phyloP scores from a whole-genome alignment of 1,284 basidiomycete species.

The Tylopilus orsonianus region DNA sequence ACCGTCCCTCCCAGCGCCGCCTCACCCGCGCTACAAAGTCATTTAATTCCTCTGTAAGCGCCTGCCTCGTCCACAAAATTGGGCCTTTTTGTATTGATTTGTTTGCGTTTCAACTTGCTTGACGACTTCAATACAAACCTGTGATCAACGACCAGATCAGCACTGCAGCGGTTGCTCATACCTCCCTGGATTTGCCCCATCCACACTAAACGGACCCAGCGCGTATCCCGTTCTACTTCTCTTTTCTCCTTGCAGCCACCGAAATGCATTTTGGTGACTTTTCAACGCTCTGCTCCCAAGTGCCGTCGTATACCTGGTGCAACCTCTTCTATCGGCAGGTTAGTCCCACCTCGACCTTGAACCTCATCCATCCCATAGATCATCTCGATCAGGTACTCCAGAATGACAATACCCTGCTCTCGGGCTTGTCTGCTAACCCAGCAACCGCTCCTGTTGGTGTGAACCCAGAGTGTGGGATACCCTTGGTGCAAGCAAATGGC shows the following conservation, averaged over 20 bases:
- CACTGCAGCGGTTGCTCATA: slow-evolving; percentile 9
- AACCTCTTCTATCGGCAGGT: slow-evolving; percentile 71
- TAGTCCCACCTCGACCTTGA: slow-evolving; percentile 3
- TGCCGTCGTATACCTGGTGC: slow-evolving; percentile 69
- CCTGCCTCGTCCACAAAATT: no score
- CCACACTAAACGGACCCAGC: slow-evolving; percentile 5
- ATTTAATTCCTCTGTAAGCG: no score
- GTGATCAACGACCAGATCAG: slow-evolving; percentile 20
- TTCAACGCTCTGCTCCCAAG: slow-evolving; percentile 50
- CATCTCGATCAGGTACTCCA: slow-evolving; percentile 35
- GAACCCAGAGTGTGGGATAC: slow-evolving; percentile 57
- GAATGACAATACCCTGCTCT: slow-evolving; percentile 35
- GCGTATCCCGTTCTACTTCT: background rate
- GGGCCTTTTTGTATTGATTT: slow-evolving; percentile 37
- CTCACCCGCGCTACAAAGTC: background rate
- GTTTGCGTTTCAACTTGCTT: slow-evolving; percentile 29
- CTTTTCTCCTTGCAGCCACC: background rate
- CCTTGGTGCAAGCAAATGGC: slow-evolving; percentile 44
- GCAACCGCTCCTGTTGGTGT: slow-evolving; percentile 56
- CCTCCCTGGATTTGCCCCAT: no score
- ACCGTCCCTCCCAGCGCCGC: background rate
- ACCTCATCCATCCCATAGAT: slow-evolving; percentile 10
- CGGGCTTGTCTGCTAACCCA: slow-evolving; percentile 39
- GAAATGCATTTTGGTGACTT: slow-evolving; percentile 66
- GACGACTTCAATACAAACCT: slow-evolving; percentile 28